These are phyloP conservation scores for Chlamydomonas sp. DNA, from an alignment of 139 green algal species.

Conservation along the genomic window DNA sequence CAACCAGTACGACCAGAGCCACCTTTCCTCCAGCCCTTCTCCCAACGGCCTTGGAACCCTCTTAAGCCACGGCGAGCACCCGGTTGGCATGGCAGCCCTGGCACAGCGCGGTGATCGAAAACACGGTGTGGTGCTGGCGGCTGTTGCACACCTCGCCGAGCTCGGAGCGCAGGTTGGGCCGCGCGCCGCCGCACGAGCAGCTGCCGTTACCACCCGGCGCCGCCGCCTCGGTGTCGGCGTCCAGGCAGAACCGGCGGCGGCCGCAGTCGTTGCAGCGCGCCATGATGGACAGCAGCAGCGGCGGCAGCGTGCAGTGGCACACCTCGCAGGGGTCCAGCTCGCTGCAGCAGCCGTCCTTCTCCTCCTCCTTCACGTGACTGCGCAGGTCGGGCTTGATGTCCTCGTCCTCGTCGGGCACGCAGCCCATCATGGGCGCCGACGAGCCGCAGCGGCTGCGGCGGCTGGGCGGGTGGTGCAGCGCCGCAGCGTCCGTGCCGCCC, in stretches of 20 bases:
- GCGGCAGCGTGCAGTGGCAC: conserved; percentile 62
- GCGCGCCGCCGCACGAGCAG: conserved; percentile 3
- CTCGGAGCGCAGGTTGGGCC: background rate
- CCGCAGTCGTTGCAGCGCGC: conserved; percentile 60
- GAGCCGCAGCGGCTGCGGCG: conserved; percentile 26
- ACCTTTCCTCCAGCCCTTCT: no score
- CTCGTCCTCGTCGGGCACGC: conserved; percentile 11
- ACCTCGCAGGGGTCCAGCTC: conserved; percentile 59
- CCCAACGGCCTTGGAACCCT: no score
- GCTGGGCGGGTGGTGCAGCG: background rate
- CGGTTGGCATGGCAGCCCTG: conserved; percentile 65
- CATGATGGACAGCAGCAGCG: conserved; percentile 63
- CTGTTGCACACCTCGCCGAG: conserved; percentile 28
- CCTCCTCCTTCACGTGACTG: no score
- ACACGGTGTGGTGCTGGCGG: conserved; percentile 46
- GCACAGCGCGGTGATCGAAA: conserved; percentile 64
- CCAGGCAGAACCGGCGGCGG: conserved; percentile 45
- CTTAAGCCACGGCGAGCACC: conserved; percentile 7
- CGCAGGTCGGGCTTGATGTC: conserved; percentile 17
- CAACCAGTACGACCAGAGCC: no score
- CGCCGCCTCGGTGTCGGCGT: background rate
- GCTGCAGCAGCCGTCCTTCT: background rate
- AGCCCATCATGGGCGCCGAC: background rate
- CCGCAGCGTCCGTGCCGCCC: background rate
- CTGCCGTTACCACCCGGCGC: background rate